phyloP scores from a whole-genome alignment of 129 eudicot species.

The Tanacetum coccineum region DNA sequence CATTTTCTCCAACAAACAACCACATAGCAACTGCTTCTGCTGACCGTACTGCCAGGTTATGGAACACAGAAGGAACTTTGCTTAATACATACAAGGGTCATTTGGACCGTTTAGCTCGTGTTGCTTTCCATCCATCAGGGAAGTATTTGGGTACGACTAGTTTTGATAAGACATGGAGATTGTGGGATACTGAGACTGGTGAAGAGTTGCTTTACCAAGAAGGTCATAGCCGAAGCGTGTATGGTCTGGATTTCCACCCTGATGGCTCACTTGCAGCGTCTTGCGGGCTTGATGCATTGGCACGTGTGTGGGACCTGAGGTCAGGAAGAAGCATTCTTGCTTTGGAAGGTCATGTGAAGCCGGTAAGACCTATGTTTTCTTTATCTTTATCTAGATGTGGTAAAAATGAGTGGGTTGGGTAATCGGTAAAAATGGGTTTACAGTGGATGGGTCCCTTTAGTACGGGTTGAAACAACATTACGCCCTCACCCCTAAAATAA shows the following conservation, averaged over 20 bases:
- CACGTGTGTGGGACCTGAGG: conserved; percentile 95
- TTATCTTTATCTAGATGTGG: conserved; percentile 46
- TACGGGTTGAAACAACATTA: too few relatives aligned
- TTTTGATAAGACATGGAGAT: conserved; percentile 95
- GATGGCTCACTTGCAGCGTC: conserved; percentile 94
- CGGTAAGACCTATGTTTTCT: conserved; percentile 50
- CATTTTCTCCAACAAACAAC: conserved; percentile 68
- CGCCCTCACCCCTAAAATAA: too few relatives aligned
- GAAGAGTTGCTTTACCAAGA: conserved; percentile 93
- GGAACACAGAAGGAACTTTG: conserved; percentile 68
- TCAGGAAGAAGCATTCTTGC: conserved; percentile 94
- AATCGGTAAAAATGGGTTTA: not conserved
- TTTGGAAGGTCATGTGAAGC: conserved; percentile 95
- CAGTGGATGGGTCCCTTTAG: too few relatives aligned
- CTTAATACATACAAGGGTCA: conserved; percentile 76
- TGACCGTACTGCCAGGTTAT: conserved; percentile 85
- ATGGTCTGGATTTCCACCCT: conserved; percentile 77
- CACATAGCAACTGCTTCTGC: conserved; percentile 37
- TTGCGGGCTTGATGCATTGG: conserved; percentile 93
- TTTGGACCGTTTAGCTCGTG: conserved; percentile 90
- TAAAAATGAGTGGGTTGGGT: not conserved
- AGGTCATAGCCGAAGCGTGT: conserved; percentile 96
- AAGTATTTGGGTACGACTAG: conserved; percentile 87
- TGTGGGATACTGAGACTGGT: conserved; percentile 92
- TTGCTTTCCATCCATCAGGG: conserved; percentile 95